phyloP scores from a whole-genome alignment of 768 basidiomycete genomes.

The Leucocoprinus leucothites region DNA sequence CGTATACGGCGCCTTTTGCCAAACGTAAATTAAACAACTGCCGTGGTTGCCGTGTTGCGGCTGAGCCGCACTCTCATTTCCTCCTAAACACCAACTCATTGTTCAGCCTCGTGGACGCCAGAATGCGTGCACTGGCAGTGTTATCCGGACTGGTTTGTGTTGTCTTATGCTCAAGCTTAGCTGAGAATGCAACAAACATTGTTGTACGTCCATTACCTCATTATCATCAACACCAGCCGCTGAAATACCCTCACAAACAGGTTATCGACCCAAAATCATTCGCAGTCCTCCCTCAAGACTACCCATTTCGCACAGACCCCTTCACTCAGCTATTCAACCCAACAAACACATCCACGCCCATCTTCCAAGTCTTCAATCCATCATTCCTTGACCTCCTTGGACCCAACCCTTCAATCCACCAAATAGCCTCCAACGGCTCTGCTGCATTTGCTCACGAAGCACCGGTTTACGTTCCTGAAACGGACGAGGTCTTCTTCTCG shows the following conservation, averaged over 20 bases:
- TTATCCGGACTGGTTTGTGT: too few relatives aligned
- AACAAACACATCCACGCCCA: constrained; percentile 51
- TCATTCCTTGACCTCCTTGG: constrained; percentile 63
- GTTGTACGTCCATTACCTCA: too few relatives aligned
- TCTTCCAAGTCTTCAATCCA: constrained; percentile 51
- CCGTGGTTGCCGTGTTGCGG: too few relatives aligned
- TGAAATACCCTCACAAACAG: constrained; percentile 36
- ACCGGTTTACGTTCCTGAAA: constrained; percentile 59
- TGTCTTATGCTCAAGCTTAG: too few relatives aligned
- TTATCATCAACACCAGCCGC: too few relatives aligned
- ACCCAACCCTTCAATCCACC: constrained; percentile 47
- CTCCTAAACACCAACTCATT: too few relatives aligned
- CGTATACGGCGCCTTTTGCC: too few relatives aligned
- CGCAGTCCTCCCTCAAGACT: constrained; percentile 48
- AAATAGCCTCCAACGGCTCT: constrained; percentile 56
- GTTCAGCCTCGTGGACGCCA: too few relatives aligned
- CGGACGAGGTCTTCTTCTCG: constrained; percentile 69
- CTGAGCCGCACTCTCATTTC: too few relatives aligned
- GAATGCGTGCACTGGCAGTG: too few relatives aligned
- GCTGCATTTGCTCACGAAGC: constrained; percentile 84
- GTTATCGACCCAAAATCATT: constrained; percentile 48
- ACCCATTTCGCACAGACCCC: constrained; percentile 32
- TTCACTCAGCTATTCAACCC: constrained; percentile 54
- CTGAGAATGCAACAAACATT: too few relatives aligned
- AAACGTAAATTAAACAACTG: too few relatives aligned